phyloP scores from a whole-genome alignment of 2,329 filamentous ascomycete genomes.

The Ophiostoma novo-ulmi region DNA sequence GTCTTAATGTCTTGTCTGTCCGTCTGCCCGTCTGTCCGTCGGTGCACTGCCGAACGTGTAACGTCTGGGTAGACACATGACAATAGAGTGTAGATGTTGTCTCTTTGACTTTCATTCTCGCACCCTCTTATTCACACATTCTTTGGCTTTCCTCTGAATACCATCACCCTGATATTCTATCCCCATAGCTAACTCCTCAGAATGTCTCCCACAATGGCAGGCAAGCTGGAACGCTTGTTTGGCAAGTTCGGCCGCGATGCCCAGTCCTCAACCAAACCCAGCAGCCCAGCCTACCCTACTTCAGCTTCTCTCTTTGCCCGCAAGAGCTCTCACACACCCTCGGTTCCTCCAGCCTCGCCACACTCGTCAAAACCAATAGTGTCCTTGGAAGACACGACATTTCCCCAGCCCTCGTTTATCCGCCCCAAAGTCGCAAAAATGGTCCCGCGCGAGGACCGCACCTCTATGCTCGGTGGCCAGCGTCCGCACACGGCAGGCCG shows the following conservation, averaged over 20 bases:
- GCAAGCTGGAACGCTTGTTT: slow-evolving; percentile 7
- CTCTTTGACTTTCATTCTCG: too few relatives aligned
- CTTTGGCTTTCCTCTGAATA: not conserved
- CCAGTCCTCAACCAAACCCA: not conserved
- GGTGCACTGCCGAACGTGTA: not conserved
- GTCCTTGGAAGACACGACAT: slow-evolving; percentile 31
- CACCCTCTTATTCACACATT: not conserved
- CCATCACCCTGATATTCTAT: too few relatives aligned
- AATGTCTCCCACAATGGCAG: not conserved
- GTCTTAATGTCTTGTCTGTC: not conserved
- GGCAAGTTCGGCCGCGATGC: not conserved
- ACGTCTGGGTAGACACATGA: not conserved
- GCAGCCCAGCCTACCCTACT: not conserved
- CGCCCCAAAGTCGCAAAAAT: slow-evolving; percentile 51
- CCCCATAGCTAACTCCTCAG: not conserved
- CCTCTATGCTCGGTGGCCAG: slow-evolving; percentile 11
- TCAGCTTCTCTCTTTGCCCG: slow-evolving; percentile 10
- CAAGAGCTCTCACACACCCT: slow-evolving; percentile 23
- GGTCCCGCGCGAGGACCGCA: slow-evolving; percentile 49
- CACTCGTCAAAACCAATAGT: not conserved
- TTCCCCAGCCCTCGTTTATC: slow-evolving; percentile 52
- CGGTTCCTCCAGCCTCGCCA: slow-evolving; percentile 28
- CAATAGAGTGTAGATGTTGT: too few relatives aligned
- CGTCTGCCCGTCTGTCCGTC: not conserved
- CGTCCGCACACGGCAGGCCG: slow-evolving; percentile 15